Evolutionary conservation across 805 yeast genomes (phyloP), one percentile per base, ranked within the genome.

Genomic region (Scheffersomyces ergatensis): DNA sequence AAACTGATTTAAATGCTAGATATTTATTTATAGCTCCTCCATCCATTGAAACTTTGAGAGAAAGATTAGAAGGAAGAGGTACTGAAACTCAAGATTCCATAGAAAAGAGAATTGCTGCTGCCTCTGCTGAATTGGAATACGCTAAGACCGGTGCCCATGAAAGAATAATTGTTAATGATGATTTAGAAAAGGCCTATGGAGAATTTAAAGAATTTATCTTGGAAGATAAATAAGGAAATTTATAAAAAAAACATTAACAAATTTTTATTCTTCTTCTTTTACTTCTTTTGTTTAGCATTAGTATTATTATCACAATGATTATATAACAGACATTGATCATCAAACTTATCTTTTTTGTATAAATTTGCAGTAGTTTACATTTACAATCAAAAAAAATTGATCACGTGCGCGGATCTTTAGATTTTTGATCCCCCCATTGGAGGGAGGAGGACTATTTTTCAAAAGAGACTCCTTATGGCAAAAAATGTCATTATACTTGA

Each of bases 71-170:
- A 37, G 83, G 85, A 35, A 85, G 99, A 70, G 99, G 99, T 48
- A 93, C 99, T 24, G 99, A 93, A 72, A 87, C 96, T 31, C 75
- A 75, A 36, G 98, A 92, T 54, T 80, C 90, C 37, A 60, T 93
- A 36, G 78, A 77, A 55, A 89, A 87, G 74, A 83, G 99, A 67
- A 72, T 93, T 42, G 75, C 74, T 37, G 96, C 96, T 47, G 98
- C 99, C 13, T 51, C 79, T 43, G 86, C 86, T 35, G 99, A 93
- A 71, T 61, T 93, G 67, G 98, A 82, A 49, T 95, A 81, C 63
- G 84, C 97, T 29, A 66, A 86, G 58, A 79, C 89, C 47, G 97
- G 97, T 46, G 95, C 95, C 35, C 97, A 93, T 61, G 99, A 93
- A 67, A 73, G 75, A 60, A 76, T 85, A 44, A 80, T 93, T 51